Base-by-base conservation (phyloP, 2,329 filamentous ascomycete species). In the Didymosphaeria variabile region DNA sequence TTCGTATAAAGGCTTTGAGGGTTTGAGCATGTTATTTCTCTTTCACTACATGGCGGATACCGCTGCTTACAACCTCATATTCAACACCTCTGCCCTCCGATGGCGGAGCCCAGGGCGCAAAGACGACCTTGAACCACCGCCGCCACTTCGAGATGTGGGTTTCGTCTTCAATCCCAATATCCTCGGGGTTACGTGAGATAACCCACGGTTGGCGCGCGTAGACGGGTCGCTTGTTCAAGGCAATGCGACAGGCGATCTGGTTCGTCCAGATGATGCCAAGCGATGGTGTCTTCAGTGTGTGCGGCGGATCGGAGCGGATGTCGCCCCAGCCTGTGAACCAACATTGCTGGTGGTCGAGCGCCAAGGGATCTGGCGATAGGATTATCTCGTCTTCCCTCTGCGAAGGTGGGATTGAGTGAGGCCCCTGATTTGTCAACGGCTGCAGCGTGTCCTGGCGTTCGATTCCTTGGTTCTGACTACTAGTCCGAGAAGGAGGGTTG, bases 311-410 rank as follows among this genome's bases (percentile, higher is more conserved):
- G 19, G 67, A 72, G 70, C 17, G 84, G 15, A 66, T 59, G 76
- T 97, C 92, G 23, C 94, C 93, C 94, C 95, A 97, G 65, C 95
- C 94, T 4, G 94, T 96, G 79, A 97, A 97, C 87, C 94, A 97
- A 46, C 91, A 87, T 77, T 97, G 93, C 79, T 98, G 94, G 78
- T 97, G 91, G 69, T 96, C 90, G 9, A 97, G 86, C 34, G 87
- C 86, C 40, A 97, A 83, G 0, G 89, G 87, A 13, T 87, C 84
- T 61, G 71, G 78, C 50, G 73, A 85, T 47, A 74, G 79, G 36
- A 75, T 79, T 73, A 67, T 45, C 36, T 47, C 54, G 31, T 66
- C 67, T 32, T 68, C 64, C 6, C 6, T 29, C 31, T 73, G 70
- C 15, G 58, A 65, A 13, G 62, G 40, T 40, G 62, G 55, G n/a